Conservation (phyloP, 371 early-diverging fungal species). For the Lichtheimia ornata region DNA sequence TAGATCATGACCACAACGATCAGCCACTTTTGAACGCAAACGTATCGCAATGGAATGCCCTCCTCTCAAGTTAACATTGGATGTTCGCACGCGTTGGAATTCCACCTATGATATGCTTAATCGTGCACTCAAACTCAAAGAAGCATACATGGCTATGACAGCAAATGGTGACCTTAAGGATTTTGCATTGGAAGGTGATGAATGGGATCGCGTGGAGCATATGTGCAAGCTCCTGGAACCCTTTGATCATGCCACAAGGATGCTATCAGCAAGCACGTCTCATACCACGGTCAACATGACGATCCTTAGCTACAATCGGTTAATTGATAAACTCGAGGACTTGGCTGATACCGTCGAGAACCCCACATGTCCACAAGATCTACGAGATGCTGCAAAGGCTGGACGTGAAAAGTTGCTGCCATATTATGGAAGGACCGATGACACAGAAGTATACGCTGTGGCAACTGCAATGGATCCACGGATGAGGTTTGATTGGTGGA, state of each 20-base stretch:
- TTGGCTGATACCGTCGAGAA: background rate
- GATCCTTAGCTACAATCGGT: conserved; percentile 15
- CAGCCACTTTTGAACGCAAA: background rate
- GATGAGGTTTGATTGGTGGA: conserved; percentile 21
- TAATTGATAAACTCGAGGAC: conserved; percentile 16
- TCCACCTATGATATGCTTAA: conserved; percentile 21
- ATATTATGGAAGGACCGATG: conserved; percentile 9
- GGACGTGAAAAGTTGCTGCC: conserved; percentile 12
- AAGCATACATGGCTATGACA: conserved; percentile 5
- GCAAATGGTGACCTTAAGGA: background rate
- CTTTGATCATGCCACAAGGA: background rate
- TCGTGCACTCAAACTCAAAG: conserved; percentile 11
- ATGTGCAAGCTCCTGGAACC: background rate
- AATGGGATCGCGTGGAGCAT: background rate
- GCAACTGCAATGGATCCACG: conserved; percentile 23
- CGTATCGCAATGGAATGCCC: background rate
- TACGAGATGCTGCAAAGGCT: background rate
- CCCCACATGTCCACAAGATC: background rate
- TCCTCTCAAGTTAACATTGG: conserved; percentile 7
- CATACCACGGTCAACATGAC: conserved; percentile 12
- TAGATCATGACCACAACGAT: conserved; percentile 17
- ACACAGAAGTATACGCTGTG: conserved; percentile 14
- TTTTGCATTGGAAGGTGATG: background rate
- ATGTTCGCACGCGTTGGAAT: conserved; percentile 23
- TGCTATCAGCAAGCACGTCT: background rate